Base-by-base conservation (phyloP, 2,329 filamentous ascomycete species). In the Furcasterigmium sp. region DNA sequence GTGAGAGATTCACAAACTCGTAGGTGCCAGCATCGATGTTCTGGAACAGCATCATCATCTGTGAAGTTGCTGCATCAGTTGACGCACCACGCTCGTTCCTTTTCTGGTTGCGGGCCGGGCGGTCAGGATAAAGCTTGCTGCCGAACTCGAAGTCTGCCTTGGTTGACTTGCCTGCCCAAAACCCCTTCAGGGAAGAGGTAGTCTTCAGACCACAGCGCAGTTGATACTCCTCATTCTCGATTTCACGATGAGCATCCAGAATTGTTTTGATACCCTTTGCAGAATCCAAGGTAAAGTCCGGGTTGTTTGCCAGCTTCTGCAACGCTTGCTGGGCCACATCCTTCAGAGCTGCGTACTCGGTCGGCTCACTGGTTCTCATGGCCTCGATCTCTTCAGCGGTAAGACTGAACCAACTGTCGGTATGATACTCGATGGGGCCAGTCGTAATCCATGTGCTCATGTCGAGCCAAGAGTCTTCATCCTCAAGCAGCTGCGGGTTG, bases 131-230 rank as follows among this genome's bases (percentile, higher is more conserved):
- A 3, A 56, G 30, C 23, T 43, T 26, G 28, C 46, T 39, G 26
- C 49, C 52, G 25, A 55, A 54, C 25, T 53, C 48, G 39, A 49
- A 56, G 30, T 48, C 46, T 11, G 46, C 28, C 13, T 20, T 17
- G 17, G 35, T 30, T 2, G 10, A 21, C 11, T 41, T 21, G 8
- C 34, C 29, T 8, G 18, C 15, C 23, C 18, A 15, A 42, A 44
- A 49, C 14, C 39, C 41, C 3, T 18, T 17, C 18, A 35, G 29
- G 4, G 21, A 17, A 10, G 19, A 17, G 8, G 15, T 10, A 8
- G 18, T 13, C n/a, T n/a, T 15, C 8, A 41, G 29, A 8, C 39
- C 39, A 20, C 19, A 11, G 4, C 18, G 13, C 7, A 9, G 14
- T 2, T n/a, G 29, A 14, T 34, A 18, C 6, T 41, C 18, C 14